Base-by-base conservation (phyloP, 2,329 filamentous ascomycete species). In the Phoma herbarum region DNA sequence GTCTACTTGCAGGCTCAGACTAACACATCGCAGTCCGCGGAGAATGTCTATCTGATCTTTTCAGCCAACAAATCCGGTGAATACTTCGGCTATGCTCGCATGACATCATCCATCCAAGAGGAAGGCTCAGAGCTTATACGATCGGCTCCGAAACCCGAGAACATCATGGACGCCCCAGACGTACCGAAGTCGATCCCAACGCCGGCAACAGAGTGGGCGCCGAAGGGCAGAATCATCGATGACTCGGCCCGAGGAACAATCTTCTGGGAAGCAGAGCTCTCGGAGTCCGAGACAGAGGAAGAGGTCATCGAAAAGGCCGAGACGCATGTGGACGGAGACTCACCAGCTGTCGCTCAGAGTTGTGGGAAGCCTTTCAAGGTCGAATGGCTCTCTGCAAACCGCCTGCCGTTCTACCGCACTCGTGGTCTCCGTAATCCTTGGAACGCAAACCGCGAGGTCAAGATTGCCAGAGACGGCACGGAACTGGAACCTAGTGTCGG, bases 31-130 rank as follows among this genome's bases (percentile, higher is more conserved):
- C 59, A 96, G 93, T 81, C 83, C 10, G 86, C 88, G 14, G 91
- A 96, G 52, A 91, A 90, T 69, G 93, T 98, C 1, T 97, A 93
- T 71, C 82, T 98, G 28, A 87, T 98, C 14, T 98, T 98, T 76
- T 98, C 94, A 1, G 94, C 94, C 12, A 98, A 98, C 77, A 97
- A 97, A 72, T 97, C 94, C 0, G 94, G 94, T 12, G 94, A 97
- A 77, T 98, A 97, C 73, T 97, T 95, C 78, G 94, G 94, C 20
- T 97, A 96, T 72, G 94, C 93, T 20, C 88, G 90, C 35, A 98
- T 98, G 94, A 81, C 84, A 10, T 97, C 94, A 22, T 82, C 88
- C 4, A 96, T 97, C 69, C 88, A 90, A 66, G 86, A 93, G 53
- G 90, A 96, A 65, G 87, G 89, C 5, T 65, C 67, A 28, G 61